A percentile compares a stretch with the other conserved stretches of the same genome.
Evolutionary conservation across 2,329 filamentous ascomycete species (phyloP).

Genomic region (Hymenoscyphus infarciens): DNA sequence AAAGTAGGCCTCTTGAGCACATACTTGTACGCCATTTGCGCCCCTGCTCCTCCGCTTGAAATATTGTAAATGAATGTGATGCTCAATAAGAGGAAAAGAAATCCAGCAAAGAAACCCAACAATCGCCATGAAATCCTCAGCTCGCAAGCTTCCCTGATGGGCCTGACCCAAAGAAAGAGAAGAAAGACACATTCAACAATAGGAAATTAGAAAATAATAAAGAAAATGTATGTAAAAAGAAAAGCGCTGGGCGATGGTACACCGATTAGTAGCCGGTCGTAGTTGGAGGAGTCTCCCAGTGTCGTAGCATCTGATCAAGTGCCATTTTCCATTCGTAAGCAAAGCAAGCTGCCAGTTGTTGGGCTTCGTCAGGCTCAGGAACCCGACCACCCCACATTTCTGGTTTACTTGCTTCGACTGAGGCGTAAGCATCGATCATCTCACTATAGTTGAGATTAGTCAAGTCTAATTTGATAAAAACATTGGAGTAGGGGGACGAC

Average conservation of each 20-base stretch:
- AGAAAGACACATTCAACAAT: not conserved
- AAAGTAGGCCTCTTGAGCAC: not conserved
- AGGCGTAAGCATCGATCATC: constrained; percentile 59
- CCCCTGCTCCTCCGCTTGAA: constrained; percentile 7
- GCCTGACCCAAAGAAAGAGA: not conserved
- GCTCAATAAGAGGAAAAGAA: not conserved
- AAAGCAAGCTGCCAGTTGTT: constrained; percentile 59
- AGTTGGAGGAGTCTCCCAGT: constrained; percentile 62
- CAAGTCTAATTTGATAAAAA: not conserved
- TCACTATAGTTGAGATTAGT: constrained; percentile 40
- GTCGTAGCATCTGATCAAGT: constrained; percentile 61
- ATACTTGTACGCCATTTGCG: not conserved
- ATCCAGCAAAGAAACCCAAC: not conserved
- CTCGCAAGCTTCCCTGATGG: not conserved
- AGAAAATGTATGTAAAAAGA: no score
- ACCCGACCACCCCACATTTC: constrained; percentile 66
- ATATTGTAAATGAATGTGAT: not conserved
- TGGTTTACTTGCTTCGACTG: constrained; percentile 55
- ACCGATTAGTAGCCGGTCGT: constrained; percentile 48
- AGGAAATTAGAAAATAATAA: constrained; percentile 3
- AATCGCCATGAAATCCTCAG: not conserved
- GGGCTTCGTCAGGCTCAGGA: constrained; percentile 53
- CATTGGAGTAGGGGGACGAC: constrained; percentile 29
- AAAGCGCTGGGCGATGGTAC: not conserved
- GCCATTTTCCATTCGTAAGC: constrained; percentile 64